phyloP scores from a whole-genome alignment of 768 basidiomycete species.

The Xanthoconium purpureum region DNA sequence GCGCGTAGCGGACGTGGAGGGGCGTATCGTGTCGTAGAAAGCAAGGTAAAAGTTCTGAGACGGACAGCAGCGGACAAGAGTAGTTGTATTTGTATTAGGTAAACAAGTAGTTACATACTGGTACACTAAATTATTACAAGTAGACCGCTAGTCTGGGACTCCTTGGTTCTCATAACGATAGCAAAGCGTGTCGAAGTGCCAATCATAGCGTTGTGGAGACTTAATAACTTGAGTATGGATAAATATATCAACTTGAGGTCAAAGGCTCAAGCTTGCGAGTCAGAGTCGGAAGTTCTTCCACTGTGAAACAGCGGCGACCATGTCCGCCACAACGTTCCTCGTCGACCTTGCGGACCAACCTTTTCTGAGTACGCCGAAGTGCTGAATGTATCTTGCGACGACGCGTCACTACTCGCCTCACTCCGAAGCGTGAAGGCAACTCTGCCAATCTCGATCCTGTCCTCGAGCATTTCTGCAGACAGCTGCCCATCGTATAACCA shows the following conservation, averaged over 20 bases:
- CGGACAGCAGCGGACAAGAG: no score
- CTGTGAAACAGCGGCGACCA: neutral
- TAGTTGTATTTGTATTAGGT: no score
- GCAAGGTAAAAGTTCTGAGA: no score
- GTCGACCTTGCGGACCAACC: neutral
- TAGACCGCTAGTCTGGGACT: no score
- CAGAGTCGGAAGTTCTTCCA: neutral
- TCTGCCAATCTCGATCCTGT: conserved; percentile 20
- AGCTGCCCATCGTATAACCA: conserved; percentile 16
- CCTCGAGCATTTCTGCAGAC: conserved; percentile 12
- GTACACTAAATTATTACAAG: no score
- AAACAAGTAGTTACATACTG: no score
- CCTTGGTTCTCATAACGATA: conserved; percentile 1
- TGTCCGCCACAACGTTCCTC: neutral
- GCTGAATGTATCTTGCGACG: neutral
- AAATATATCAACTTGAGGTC: neutral
- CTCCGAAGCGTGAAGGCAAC: conserved; percentile 19
- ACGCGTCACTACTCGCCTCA: neutral
- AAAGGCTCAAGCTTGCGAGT: neutral
- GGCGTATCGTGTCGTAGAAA: no score
- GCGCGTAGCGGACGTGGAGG: no score
- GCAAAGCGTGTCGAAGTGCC: neutral
- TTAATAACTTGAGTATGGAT: neutral
- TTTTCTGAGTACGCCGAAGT: neutral
- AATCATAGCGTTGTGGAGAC: neutral